These are phyloP conservation scores for Diaporthe citri DNA, from an alignment of 2,329 filamentous ascomycete species.

Conservation along the genomic window DNA sequence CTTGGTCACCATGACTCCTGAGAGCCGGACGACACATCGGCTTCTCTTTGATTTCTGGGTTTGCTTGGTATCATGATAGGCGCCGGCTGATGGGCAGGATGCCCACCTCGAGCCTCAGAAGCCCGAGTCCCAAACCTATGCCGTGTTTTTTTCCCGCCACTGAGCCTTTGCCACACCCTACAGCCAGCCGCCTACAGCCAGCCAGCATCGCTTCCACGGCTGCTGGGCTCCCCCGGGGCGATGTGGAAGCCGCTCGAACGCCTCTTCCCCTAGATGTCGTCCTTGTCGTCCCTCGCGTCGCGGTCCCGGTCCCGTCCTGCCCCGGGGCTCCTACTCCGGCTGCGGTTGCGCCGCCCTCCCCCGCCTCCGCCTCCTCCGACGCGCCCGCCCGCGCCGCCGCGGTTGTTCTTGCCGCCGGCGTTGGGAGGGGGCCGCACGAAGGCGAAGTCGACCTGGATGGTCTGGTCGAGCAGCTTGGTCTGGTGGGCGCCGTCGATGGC, in stretches of 20 bases:
- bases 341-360: conserved; percentile 59
- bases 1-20: conserved; percentile 10
- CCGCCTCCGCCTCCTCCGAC: conserved; percentile 56
- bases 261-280: conserved; percentile 17
- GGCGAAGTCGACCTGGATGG: conserved; percentile 84
- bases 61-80: conserved; percentile 2
- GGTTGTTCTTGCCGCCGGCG: conserved; percentile 55
- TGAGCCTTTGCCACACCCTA: background rate
- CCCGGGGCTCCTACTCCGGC: conserved; percentile 62
- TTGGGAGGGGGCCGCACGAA: conserved; percentile 84
- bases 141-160: background rate
- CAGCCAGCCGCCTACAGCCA: conserved; percentile 13
- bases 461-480: conserved; percentile 84
- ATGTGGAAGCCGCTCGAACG: background rate
- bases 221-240: background rate
- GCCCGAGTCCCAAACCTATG: background rate
- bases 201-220: background rate
- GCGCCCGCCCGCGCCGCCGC: conserved; percentile 52
- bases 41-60: conserved; percentile 7
- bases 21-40: conserved; percentile 38
- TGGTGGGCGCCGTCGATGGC: conserved; percentile 85
- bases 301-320: conserved; percentile 44
- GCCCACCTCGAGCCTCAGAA: background rate
- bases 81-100: background rate
- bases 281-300: conserved; percentile 30